Conservation (phyloP, 768 basidiomycete species). For the Tricholoma flavovirens region DNA sequence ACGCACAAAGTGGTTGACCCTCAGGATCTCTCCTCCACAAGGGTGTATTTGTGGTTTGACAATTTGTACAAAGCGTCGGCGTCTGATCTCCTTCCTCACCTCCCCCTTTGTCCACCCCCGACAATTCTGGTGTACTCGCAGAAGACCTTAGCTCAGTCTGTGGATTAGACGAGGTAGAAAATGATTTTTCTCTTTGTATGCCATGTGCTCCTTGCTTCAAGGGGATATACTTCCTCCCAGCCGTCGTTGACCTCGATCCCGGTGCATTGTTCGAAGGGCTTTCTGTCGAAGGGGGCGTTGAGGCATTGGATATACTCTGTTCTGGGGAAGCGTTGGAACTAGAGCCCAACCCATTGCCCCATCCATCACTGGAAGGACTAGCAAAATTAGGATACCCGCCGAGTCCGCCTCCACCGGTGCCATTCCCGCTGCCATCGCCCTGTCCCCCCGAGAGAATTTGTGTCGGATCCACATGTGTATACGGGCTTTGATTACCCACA, state of each 20-base stretch:
- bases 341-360: conserved; percentile 62
- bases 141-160: conserved; percentile 44
- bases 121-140: conserved; percentile 65
- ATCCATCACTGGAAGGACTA: conserved; percentile 79
- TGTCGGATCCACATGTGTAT: conserved; percentile 88
- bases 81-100: conserved; percentile 64
- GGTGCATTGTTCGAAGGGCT: conserved; percentile 28
- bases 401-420: conserved; percentile 31
- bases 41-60: conserved; percentile 92
- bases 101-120: conserved; percentile 32
- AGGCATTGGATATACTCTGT: conserved; percentile 61
- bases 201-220: conserved; percentile 47
- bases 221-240: conserved; percentile 57
- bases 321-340: conserved; percentile 75
- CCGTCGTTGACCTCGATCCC: conserved; percentile 21
- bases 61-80: conserved; percentile 89
- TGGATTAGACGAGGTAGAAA: conserved; percentile 22
- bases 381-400: conserved; percentile 47
- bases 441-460: conserved; percentile 55
- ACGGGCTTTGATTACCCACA: conserved; percentile 37
- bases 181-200: conserved; percentile 46
- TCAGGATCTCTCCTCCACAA: conserved; percentile 91
- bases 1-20: conserved; percentile 85
- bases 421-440: conserved; percentile 14
- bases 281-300: conserved; percentile 67